Conservation (phyloP, 2,329 filamentous ascomycete genomes). For the Fusarium sp. region DNA sequence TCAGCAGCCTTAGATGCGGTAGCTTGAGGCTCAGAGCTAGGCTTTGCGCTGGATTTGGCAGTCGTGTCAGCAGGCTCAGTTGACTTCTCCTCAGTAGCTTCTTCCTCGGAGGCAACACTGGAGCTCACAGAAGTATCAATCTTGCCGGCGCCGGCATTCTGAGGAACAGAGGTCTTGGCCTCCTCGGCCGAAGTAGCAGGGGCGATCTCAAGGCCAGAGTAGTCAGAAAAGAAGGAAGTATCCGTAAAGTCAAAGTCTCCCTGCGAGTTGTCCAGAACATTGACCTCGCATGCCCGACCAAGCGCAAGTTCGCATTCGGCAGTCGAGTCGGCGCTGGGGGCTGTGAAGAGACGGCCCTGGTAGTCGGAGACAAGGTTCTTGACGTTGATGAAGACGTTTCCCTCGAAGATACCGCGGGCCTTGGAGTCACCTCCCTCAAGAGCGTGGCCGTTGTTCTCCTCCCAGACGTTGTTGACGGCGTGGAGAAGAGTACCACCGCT, state of each 20-base stretch:
- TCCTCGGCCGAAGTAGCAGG: slow-evolving; percentile 13
- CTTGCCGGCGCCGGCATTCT: slow-evolving; percentile 8
- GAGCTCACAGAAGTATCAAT: slow-evolving; percentile 1
- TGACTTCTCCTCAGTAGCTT: not conserved
- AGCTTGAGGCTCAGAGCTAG: not conserved
- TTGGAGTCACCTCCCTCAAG: slow-evolving; percentile 65
- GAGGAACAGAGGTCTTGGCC: slow-evolving; percentile 10
- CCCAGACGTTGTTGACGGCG: slow-evolving; percentile 74
- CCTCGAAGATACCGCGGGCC: slow-evolving; percentile 61
- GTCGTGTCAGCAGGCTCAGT: not conserved
- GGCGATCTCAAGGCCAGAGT: slow-evolving; percentile 10
- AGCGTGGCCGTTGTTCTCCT: slow-evolving; percentile 67
- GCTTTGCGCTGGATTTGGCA: not conserved
- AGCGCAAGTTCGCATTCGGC: slow-evolving; percentile 60
- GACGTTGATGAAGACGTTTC: slow-evolving; percentile 71
- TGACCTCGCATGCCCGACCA: slow-evolving; percentile 65
- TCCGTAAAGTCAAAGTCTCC: slow-evolving; percentile 15
- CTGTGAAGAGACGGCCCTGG: slow-evolving; percentile 52
- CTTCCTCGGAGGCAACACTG: not conserved
- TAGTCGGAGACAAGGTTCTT: slow-evolving; percentile 55
- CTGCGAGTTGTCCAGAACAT: slow-evolving; percentile 48
- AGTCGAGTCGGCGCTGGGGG: slow-evolving; percentile 51
- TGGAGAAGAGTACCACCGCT: slow-evolving; percentile 69
- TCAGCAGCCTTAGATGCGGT: not conserved
- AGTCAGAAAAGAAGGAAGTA: slow-evolving; percentile 25